Evolutionary conservation across 1,284 basidiomycete species (phyloP).

Genomic region (Fomes fomentarius): DNA sequence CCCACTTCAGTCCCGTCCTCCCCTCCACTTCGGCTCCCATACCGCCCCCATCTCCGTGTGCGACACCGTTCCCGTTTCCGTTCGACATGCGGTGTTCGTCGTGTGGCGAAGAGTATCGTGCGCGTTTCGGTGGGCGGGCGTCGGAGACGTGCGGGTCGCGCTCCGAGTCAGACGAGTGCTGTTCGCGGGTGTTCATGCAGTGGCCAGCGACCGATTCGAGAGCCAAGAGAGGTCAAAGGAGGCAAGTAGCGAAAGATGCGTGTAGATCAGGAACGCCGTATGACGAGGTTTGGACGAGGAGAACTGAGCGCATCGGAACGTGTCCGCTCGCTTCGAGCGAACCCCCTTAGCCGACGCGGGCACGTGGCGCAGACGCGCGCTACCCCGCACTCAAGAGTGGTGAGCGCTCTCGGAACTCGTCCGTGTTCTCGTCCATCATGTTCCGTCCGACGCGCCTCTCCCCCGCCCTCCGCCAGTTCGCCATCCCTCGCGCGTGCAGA

Average conservation of each 20-base stretch:
- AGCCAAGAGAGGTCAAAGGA: too few species aligned
- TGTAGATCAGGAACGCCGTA: too few species aligned
- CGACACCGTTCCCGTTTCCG: slow-evolving; percentile 21
- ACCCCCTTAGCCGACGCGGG: not conserved
- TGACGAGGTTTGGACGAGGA: not conserved
- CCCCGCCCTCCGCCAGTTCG: slow-evolving; percentile 7
- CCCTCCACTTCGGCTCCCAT: not conserved
- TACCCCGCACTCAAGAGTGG: slow-evolving; percentile 3
- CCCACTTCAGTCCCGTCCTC: slow-evolving; percentile 7
- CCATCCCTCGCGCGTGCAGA: slow-evolving; percentile 16
- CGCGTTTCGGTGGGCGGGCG: slow-evolving; percentile 34
- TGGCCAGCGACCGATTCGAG: not conserved
- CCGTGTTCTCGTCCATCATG: slow-evolving; percentile 12
- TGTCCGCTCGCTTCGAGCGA: not conserved
- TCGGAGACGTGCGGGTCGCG: slow-evolving; percentile 27
- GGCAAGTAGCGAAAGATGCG: too few species aligned
- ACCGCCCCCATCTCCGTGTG: slow-evolving; percentile 15
- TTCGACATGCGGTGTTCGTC: slow-evolving; percentile 7
- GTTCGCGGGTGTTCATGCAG: slow-evolving; percentile 26
- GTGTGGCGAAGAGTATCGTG: slow-evolving; percentile 28
- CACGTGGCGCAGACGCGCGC: slow-evolving; percentile 3
- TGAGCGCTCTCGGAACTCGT: not conserved
- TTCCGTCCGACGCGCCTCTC: slow-evolving; percentile 26
- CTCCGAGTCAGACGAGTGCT: slow-evolving; percentile 32
- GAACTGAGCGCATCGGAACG: not conserved